Evolutionary conservation across 768 basidiomycete species (phyloP).

Genomic region (Strobilomyces echinocephalus): DNA sequence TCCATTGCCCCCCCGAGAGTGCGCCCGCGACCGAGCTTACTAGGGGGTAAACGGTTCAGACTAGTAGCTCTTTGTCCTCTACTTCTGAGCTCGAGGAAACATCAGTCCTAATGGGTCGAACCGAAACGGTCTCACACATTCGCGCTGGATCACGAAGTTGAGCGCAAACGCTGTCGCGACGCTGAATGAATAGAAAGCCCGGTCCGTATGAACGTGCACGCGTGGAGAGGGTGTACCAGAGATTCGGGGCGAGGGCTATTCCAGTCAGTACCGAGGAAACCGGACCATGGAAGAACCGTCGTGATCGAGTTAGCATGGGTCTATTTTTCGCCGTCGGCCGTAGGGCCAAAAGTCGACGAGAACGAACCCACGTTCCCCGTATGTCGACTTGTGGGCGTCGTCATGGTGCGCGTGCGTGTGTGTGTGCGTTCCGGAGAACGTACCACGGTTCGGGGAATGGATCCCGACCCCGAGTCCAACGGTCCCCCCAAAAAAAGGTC

Average conservation of each 20-base stretch:
- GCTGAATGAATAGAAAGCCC: conserved; percentile 1
- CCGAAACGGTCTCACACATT: conserved; percentile 13
- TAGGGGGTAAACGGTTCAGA: neutral
- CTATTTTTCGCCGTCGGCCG: neutral
- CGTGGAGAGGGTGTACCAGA: neutral
- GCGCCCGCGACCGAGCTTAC: conserved; percentile 1
- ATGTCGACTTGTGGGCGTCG: neutral
- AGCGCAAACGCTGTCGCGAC: neutral
- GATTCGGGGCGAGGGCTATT: neutral
- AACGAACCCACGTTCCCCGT: neutral
- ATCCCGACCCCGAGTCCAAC: neutral
- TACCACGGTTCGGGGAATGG: neutral
- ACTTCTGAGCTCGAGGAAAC: neutral
- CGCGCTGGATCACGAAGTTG: neutral
- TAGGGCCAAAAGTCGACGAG: too few species aligned
- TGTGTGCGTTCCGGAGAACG: neutral
- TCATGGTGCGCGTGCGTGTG: neutral
- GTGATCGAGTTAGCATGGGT: neutral
- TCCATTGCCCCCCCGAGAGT: neutral
- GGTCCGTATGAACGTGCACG: conserved; percentile 9
- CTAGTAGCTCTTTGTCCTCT: conserved; percentile 1
- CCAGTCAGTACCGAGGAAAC: neutral
- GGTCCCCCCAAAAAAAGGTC: neutral
- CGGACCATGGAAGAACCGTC: neutral
- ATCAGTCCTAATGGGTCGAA: conserved; percentile 6